Evolutionary conservation across 2,329 filamentous ascomycete species (phyloP).

Genomic region (Pseudogymnoascus destructans): DNA sequence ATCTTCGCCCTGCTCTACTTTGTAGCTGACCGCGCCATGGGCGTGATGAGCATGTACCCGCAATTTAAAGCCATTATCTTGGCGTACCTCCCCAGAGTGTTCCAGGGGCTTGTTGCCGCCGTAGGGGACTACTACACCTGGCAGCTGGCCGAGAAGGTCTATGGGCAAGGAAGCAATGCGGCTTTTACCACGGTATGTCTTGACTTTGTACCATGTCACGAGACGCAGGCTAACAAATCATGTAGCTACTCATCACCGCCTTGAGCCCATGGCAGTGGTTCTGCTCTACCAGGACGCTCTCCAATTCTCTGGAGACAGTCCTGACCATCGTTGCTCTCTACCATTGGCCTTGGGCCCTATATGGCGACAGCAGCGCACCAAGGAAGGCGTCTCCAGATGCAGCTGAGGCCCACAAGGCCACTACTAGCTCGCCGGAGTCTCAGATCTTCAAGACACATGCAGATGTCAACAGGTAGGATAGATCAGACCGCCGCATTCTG

Average conservation of each 20-base stretch:
- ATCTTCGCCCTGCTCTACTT: conserved; percentile 70
- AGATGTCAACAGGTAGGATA: neutral
- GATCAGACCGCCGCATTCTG: neutral
- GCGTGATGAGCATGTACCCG: conserved; percentile 39
- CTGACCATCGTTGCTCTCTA: conserved; percentile 68
- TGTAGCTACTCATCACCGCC: conserved; percentile 55
- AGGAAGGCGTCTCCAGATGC: conserved; percentile 7
- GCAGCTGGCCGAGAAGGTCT: conserved; percentile 62
- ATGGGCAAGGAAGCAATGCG: conserved; percentile 49
- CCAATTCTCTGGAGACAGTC: conserved; percentile 85
- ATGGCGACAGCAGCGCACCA: conserved; percentile 29
- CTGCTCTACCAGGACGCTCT: conserved; percentile 83
- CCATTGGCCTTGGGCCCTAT: conserved; percentile 76
- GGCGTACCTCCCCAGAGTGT: conserved; percentile 56
- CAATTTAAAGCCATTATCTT: conserved; percentile 51
- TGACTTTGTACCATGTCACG: neutral
- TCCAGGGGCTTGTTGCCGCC: conserved; percentile 69
- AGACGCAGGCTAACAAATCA: neutral
- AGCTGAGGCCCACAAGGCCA: conserved; percentile 15
- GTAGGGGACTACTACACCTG: conserved; percentile 77
- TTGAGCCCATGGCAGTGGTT: conserved; percentile 94
- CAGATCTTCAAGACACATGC: neutral
- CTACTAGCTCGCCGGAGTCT: neutral
- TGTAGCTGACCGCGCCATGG: conserved; percentile 42
- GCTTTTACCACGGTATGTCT: conserved; percentile 54